Evolutionary conservation across 2,329 filamentous ascomycete species (phyloP).

Genomic region (Colletotrichum sp.): DNA sequence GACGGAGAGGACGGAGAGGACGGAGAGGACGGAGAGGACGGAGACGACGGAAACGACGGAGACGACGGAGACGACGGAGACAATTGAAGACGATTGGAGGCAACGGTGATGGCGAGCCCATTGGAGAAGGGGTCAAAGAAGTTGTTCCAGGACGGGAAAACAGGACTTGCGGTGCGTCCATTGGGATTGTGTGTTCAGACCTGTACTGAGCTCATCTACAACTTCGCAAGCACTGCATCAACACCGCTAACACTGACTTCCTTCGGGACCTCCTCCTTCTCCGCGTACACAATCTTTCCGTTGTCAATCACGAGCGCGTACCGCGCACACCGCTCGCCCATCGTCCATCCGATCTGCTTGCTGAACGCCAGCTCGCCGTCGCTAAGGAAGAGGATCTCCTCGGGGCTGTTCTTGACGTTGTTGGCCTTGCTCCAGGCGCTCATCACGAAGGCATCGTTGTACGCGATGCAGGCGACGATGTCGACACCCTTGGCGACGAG

Average conservation of each 20-base stretch:
- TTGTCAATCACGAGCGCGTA: constrained; percentile 84
- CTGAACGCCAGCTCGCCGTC: constrained; percentile 74
- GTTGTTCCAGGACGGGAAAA: too few relatives aligned
- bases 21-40: too few relatives aligned
- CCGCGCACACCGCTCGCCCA: constrained; percentile 75
- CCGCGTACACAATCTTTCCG: constrained; percentile 82
- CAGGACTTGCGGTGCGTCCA: not conserved
- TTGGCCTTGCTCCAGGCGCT: constrained; percentile 91
- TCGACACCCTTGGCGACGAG: constrained; percentile 84
- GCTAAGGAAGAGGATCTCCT: constrained; percentile 76
- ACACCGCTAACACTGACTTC: constrained; percentile 55
- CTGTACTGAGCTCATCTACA: constrained; percentile 39
- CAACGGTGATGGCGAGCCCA: too few relatives aligned
- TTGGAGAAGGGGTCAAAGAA: too few relatives aligned
- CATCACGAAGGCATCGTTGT: constrained; percentile 88
- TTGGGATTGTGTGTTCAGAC: not conserved
- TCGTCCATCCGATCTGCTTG: constrained; percentile 78
- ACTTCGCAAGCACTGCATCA: constrained; percentile 57
- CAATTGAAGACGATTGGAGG: too few relatives aligned
- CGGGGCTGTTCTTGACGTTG: constrained; percentile 65
- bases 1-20: too few relatives aligned
- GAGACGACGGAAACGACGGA: too few relatives aligned
- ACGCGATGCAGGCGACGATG: constrained; percentile 78
- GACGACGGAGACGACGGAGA: too few relatives aligned
- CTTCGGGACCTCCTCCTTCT: constrained; percentile 65